Base-by-base conservation (phyloP, 768 basidiomycete genomes). In the Rhizopogon salebrosus region DNA sequence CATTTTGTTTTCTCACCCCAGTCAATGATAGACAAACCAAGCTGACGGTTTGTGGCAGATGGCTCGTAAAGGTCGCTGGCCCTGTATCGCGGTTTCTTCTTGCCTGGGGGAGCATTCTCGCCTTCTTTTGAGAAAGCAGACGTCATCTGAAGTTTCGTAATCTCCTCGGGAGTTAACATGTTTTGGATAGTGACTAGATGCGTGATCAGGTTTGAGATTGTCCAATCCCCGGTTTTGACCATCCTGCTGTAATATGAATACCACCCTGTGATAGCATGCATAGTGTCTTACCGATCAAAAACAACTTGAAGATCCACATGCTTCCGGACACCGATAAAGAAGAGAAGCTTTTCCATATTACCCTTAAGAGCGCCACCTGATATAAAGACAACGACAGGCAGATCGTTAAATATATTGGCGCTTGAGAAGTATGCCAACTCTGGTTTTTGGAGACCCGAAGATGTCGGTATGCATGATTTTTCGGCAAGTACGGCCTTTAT, bases 231-330 rank as follows among this genome's bases (percentile, higher is more conserved):
- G 41, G 89, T 90, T 66, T 87, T 89, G 58, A 92, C 82, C 88
- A 92, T 89, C 65, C 90, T 92, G 55, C 4, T 38, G 24, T 37
- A 49, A 36, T 18, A 18, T 41, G 23, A 34, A 20, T 27, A 24
- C 6, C n/a, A 41, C 9, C 16, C 11, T 5, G 5, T 23, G 22
- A 23, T 46, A 46, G 29, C 16, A 34, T 34, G 8, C 6, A 7
- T 34, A 9, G 38, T 9, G 2, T 58, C 74, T 45, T 49, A 89
- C 85, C 94, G 78, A 50, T 87, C 82, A 64, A 99, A 99, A n/a
- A 99, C 79, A 3, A 97, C 74, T 65, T 98, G 94, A 2, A 98
- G 75, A 54, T 98, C 90, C 6, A 98, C 92, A 57, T 95, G 93
- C 64, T 84, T 91, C 16, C 92, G 80, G 10, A 98, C 91, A 10